Evolutionary conservation across 179 eudicot genomes (phyloP).

Genomic region (Kewa caespitosa): DNA sequence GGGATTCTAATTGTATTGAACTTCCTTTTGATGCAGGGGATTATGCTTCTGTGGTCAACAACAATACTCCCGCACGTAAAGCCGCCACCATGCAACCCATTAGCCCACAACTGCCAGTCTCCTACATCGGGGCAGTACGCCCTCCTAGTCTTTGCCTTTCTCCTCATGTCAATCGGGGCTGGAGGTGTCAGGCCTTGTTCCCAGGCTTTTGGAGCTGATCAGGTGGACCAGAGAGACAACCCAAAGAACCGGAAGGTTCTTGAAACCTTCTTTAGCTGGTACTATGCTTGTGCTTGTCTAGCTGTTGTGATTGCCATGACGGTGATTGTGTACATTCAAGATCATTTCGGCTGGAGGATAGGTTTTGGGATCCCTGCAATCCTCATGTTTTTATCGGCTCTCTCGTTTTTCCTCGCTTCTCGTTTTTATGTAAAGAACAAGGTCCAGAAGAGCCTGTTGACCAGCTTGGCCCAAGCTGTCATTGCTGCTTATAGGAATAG

Average conservation of each 20-base stretch:
- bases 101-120: slow-evolving; percentile 40
- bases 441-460: slow-evolving; percentile 54
- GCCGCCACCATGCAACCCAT: slow-evolving; percentile 62
- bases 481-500: slow-evolving; percentile 65
- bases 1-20: neutral
- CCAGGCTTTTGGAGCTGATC: slow-evolving; percentile 93
- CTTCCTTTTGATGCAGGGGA: slow-evolving; percentile 54
- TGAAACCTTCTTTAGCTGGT: slow-evolving; percentile 81
- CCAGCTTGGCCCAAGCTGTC: slow-evolving; percentile 53
- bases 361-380: slow-evolving; percentile 82
- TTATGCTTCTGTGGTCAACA: slow-evolving; percentile 71
- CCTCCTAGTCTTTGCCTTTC: slow-evolving; percentile 49
- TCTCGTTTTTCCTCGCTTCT: slow-evolving; percentile 60
- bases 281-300: slow-evolving; percentile 57
- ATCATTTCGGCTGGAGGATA: slow-evolving; percentile 69
- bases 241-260: slow-evolving; percentile 50
- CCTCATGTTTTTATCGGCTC: slow-evolving; percentile 64
- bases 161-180: slow-evolving; percentile 77
- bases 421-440: slow-evolving; percentile 52
- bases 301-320: slow-evolving; percentile 61
- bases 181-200: slow-evolving; percentile 86
- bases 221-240: slow-evolving; percentile 52
- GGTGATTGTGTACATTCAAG: slow-evolving; percentile 82
- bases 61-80: slow-evolving; percentile 59
- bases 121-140: slow-evolving; percentile 51